These are phyloP conservation scores for Daldinia eschscholtzii DNA, from an alignment of 2,329 filamentous ascomycete genomes.

Conservation along the genomic window DNA sequence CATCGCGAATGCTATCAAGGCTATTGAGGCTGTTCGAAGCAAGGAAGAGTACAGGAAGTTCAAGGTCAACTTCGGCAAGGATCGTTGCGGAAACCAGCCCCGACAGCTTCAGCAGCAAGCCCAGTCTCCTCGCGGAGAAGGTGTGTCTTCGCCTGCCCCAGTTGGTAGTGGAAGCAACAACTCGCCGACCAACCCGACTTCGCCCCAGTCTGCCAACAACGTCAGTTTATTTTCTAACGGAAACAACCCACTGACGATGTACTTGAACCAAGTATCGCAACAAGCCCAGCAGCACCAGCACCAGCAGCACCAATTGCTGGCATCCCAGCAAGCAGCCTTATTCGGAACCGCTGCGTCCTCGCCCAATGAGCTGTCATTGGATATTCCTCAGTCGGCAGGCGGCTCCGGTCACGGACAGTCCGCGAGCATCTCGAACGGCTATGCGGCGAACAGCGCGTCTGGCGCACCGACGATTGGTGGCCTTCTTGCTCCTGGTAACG, in stretches of 20 bases:
- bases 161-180: slow-evolving; percentile 72
- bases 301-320: slow-evolving; percentile 78
- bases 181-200: slow-evolving; percentile 67
- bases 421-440: slow-evolving; percentile 75
- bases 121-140: slow-evolving; percentile 75
- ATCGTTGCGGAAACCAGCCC: slow-evolving; percentile 95
- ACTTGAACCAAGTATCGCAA: slow-evolving; percentile 84
- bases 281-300: slow-evolving; percentile 80
- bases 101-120: slow-evolving; percentile 81
- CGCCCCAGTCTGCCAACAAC: slow-evolving; percentile 64
- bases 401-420: slow-evolving; percentile 74
- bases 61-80: slow-evolving; percentile 99
- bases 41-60: slow-evolving; percentile 98
- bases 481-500: slow-evolving; percentile 78
- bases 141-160: slow-evolving; percentile 67
- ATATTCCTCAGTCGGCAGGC: slow-evolving; percentile 71
- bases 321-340: slow-evolving; percentile 82
- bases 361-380: slow-evolving; percentile 67
- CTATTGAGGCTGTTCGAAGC: slow-evolving; percentile 93
- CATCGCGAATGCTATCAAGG: slow-evolving; percentile 99
- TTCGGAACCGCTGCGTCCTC: slow-evolving; percentile 79
- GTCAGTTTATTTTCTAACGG: slow-evolving; percentile 83
- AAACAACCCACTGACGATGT: slow-evolving; percentile 93
- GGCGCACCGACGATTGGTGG: slow-evolving; percentile 79
- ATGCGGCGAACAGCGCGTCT: slow-evolving; percentile 65